A percentile compares a stretch with the other conserved stretches of the same genome.
Conservation (phyloP, 805 yeast genomes). For the Zygoascus ofunaensis region DNA sequence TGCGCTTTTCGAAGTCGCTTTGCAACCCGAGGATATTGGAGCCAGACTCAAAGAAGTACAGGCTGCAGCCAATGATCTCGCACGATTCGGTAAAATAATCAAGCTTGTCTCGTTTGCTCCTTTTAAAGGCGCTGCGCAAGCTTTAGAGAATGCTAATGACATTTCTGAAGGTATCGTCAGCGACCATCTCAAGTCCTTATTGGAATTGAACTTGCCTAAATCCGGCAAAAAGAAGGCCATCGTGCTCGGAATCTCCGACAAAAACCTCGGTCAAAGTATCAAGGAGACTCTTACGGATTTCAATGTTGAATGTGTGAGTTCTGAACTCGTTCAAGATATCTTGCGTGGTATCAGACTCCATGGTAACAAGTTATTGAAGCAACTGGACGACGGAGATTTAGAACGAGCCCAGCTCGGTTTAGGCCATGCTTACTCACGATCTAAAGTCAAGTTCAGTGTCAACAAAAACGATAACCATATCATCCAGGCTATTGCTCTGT, state of each 20-base stretch:
- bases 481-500: constrained; percentile 94
- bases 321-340: constrained; percentile 89
- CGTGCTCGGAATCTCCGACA: constrained; percentile 87
- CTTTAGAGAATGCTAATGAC: constrained; percentile 95
- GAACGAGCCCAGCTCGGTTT: constrained; percentile 98
- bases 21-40: constrained; percentile 92
- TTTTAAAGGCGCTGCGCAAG: constrained; percentile 98
- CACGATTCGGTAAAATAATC: constrained; percentile 81
- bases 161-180: constrained; percentile 94
- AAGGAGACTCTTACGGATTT: constrained; percentile 68
- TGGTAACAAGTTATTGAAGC: constrained; percentile 81
- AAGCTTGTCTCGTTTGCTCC: constrained; percentile 95
- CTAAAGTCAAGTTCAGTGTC: constrained; percentile 97
- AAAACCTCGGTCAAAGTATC: constrained; percentile 91
- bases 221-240: constrained; percentile 55
- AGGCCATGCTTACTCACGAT: constrained; percentile 98
- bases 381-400: constrained; percentile 86
- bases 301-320: constrained; percentile 78
- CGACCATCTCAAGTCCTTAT: constrained; percentile 79
- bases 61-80: constrained; percentile 76
- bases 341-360: constrained; percentile 90
- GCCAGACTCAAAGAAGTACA: constrained; percentile 90
- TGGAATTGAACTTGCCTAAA: constrained; percentile 87
- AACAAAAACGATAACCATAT: constrained; percentile 98
- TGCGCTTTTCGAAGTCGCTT: constrained; percentile 86